phyloP scores from a whole-genome alignment of 1,139 yeast species.

The Sporopachydermia cereana region DNA sequence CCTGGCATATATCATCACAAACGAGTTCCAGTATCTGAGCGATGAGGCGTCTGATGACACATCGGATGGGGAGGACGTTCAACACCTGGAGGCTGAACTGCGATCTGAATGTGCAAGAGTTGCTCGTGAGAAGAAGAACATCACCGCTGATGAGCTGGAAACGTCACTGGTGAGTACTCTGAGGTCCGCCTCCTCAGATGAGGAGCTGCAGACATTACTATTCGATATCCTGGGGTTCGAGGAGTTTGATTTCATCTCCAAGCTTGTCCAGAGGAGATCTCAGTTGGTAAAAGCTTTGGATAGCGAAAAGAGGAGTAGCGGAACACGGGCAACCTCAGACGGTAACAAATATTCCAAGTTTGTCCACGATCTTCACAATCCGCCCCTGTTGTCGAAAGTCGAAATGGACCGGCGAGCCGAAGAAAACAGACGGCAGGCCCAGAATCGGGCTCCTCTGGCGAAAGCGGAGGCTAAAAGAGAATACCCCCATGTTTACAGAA shows the following conservation, averaged over 20 bases:
- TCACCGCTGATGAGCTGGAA: slow-evolving; percentile 14
- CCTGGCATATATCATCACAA: background rate
- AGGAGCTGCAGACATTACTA: slow-evolving; percentile 52
- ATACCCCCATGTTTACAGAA: slow-evolving; percentile 82
- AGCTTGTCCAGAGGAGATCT: slow-evolving; percentile 42
- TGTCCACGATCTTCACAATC: slow-evolving; percentile 2
- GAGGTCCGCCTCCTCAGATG: slow-evolving; percentile 34
- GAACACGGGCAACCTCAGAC: background rate
- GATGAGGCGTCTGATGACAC: background rate
- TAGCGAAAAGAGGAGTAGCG: background rate
- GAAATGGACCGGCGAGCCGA: slow-evolving; percentile 14
- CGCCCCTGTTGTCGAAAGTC: background rate
- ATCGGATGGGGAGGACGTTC: background rate
- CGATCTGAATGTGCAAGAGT: background rate
- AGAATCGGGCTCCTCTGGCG: slow-evolving; percentile 36
- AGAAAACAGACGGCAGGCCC: slow-evolving; percentile 13
- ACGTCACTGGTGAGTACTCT: slow-evolving; percentile 20
- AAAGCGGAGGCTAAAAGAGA: slow-evolving; percentile 36
- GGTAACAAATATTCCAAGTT: background rate
- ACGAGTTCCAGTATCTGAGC: background rate
- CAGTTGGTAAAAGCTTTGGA: slow-evolving; percentile 5
- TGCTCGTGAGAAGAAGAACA: slow-evolving; percentile 9
- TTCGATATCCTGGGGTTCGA: slow-evolving; percentile 81
- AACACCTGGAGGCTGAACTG: background rate
- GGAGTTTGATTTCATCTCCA: slow-evolving; percentile 66